phyloP scores from a whole-genome alignment of 345 rosid species.

The Rhizophora apiculata region DNA sequence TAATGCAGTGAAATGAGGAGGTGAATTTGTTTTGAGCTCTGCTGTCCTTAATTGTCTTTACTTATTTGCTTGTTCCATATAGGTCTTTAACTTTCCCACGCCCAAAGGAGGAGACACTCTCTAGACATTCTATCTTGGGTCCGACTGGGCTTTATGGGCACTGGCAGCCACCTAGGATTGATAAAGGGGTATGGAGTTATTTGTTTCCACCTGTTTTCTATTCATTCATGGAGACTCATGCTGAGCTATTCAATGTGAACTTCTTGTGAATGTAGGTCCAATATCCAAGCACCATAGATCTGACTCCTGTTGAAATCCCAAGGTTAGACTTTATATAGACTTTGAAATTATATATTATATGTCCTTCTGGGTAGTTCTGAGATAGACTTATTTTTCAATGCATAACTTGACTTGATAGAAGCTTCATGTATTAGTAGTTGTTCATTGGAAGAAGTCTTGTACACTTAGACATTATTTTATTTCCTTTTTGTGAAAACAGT shows the following conservation, averaged over 20 bases:
- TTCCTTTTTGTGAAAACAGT: conserved; percentile 36
- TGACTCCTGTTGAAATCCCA: conserved; percentile 73
- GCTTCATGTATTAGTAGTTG: neutral
- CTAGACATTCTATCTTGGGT: conserved; percentile 88
- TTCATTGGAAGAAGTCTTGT: neutral
- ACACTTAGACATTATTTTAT: neutral
- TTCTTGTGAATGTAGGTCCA: conserved; percentile 47
- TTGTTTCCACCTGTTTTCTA: conserved; percentile 7
- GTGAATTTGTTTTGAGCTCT: conserved; percentile 3
- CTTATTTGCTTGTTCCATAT: conserved; percentile 25
- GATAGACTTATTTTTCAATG: neutral
- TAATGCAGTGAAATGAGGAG: conserved; percentile 9
- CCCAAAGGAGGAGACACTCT: conserved; percentile 82
- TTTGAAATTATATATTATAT: neutral
- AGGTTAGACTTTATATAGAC: conserved; percentile 46
- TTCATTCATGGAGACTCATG: conserved; percentile 10
- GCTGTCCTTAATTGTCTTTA: neutral
- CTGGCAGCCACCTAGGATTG: conserved; percentile 73
- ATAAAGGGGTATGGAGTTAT: conserved; percentile 47
- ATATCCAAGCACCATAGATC: conserved; percentile 77
- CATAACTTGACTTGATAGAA: neutral
- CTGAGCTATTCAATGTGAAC: conserved; percentile 16
- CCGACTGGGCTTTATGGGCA: conserved; percentile 75
- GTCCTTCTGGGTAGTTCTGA: neutral
- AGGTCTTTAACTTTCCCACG: conserved; percentile 60